Evolutionary conservation across 1,284 basidiomycete genomes (phyloP).

Genomic region (Heterobasidion parviporum): DNA sequence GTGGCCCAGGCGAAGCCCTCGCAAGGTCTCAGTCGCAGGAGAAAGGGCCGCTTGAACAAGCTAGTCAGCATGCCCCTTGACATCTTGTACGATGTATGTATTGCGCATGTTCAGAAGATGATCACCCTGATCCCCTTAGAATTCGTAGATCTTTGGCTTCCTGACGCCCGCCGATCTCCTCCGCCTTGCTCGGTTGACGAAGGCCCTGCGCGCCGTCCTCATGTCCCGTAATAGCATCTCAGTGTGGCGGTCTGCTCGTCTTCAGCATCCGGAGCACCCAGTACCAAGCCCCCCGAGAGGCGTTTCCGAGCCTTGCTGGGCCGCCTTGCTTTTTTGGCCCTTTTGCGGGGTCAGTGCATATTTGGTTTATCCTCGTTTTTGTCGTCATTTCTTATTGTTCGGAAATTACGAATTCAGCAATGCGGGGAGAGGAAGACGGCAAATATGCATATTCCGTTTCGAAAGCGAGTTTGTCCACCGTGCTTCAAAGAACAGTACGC

Average conservation of each 20-base stretch:
- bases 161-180: constrained; percentile 24
- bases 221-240: constrained; percentile 12
- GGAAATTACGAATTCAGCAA: neutral
- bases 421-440: too few relatives aligned
- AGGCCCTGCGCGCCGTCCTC: constrained; percentile 18
- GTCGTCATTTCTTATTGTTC: neutral
- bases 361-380: constrained; percentile 19
- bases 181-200: constrained; percentile 20
- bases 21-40: neutral
- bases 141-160: constrained; percentile 6
- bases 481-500: too few relatives aligned
- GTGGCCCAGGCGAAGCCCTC: neutral
- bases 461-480: too few relatives aligned
- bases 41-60: constrained; percentile 10
- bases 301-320: constrained; percentile 25
- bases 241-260: constrained; percentile 22
- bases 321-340: constrained; percentile 21
- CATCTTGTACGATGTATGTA: constrained; percentile 8
- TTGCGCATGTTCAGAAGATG: neutral
- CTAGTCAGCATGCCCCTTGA: constrained; percentile 10
- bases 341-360: neutral
- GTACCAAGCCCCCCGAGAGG: constrained; percentile 21
- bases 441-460: too few relatives aligned
- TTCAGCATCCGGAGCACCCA: constrained; percentile 6
- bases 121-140: neutral